Evolutionary conservation across 78 protist species (phyloP).

Genomic region (Andalucia godoyi): DNA sequence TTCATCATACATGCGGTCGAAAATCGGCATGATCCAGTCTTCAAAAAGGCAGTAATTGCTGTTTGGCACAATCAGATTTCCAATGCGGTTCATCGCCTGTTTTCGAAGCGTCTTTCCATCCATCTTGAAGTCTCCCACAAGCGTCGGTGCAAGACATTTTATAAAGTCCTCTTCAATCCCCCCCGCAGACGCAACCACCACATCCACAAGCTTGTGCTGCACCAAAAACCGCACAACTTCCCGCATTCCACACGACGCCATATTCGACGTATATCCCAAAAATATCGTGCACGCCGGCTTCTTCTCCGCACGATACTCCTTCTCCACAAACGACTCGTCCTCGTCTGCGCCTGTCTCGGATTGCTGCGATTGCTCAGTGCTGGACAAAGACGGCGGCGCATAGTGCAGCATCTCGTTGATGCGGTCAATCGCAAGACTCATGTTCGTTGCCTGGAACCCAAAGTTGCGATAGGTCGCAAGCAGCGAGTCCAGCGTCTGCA

Average conservation of each 20-base stretch:
- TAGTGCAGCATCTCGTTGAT: constrained; percentile 64
- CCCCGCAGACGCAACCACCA: constrained; percentile 95
- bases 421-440: constrained; percentile 81
- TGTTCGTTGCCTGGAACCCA: constrained; percentile 88
- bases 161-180: constrained; percentile 99
- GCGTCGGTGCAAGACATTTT: constrained; percentile 92
- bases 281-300: constrained; percentile 53
- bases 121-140: constrained; percentile 82
- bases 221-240: constrained; percentile 80
- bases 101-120: constrained; percentile 59
- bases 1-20: constrained; percentile 80
- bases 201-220: constrained; percentile 62
- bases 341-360: constrained; percentile 28
- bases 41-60: constrained; percentile 83
- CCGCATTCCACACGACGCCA: constrained; percentile 89
- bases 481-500: constrained; percentile 20
- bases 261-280: constrained; percentile 93
- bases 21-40: constrained; percentile 94
- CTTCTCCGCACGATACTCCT: no score
- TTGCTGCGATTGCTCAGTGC: constrained; percentile 6
- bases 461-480: constrained; percentile 32
- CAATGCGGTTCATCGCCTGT: constrained; percentile 90
- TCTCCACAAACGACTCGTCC: constrained; percentile 1
- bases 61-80: constrained; percentile 96
- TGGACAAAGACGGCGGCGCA: not conserved